phyloP scores from a whole-genome alignment of 495 filamentous ascomycete species.

The Aspergillus olivimuriae region DNA sequence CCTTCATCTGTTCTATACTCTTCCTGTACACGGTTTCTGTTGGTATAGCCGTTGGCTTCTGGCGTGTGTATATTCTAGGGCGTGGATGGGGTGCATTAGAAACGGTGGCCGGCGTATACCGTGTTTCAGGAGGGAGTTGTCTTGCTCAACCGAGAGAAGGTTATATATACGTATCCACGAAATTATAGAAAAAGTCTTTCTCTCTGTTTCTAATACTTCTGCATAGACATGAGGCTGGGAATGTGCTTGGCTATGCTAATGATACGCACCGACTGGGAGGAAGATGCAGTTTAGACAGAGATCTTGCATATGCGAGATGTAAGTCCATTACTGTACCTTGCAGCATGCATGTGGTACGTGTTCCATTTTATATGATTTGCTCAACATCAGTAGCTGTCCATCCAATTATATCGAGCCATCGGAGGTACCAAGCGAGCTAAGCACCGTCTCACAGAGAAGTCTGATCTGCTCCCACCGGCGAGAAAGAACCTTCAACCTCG shows the following conservation, averaged over 20 bases:
- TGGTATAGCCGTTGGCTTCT: not conserved
- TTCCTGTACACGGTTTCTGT: not conserved
- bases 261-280: too few relatives aligned
- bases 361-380: not conserved
- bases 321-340: not conserved
- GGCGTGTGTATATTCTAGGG: not conserved
- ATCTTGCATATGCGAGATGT: not conserved
- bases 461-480: constrained; percentile 41
- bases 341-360: too few relatives aligned
- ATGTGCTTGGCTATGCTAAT: too few relatives aligned
- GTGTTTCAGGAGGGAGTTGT: not conserved
- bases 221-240: not conserved
- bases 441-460: constrained; percentile 17
- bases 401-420: not conserved
- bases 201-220: not conserved
- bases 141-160: too few relatives aligned
- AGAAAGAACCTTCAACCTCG: constrained; percentile 19
- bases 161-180: not conserved
- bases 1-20: not conserved
- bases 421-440: not conserved
- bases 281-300: too few relatives aligned
- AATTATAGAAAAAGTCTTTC: not conserved
- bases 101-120: not conserved
- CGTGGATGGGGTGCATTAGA: not conserved
- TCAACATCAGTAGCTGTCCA: too few relatives aligned